phyloP scores from a whole-genome alignment of 1,284 basidiomycete species.

The Waitea zeae region DNA sequence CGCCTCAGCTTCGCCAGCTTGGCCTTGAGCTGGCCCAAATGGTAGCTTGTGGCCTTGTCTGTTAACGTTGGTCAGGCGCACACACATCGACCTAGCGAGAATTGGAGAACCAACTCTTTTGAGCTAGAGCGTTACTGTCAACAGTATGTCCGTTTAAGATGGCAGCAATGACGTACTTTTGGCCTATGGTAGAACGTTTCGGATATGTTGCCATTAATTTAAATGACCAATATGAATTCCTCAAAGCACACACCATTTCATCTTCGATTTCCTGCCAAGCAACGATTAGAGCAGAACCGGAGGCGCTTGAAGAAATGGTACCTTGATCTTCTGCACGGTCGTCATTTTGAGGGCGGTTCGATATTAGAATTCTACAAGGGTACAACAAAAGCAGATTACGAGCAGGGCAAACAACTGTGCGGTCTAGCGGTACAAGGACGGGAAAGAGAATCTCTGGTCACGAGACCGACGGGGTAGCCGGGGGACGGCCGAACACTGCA shows the following conservation, averaged over 20 bases:
- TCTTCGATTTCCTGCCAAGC: conserved; percentile 71
- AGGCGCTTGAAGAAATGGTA: conserved; percentile 15
- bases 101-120: conserved; percentile 17
- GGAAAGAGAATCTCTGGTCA: too few relatives aligned
- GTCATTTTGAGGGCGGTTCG: conserved; percentile 47
- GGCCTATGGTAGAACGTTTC: too few relatives aligned
- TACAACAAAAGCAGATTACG: too few relatives aligned
- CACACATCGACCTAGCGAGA: conserved; percentile 3
- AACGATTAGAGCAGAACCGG: conserved; percentile 4
- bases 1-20: conserved; percentile 95
- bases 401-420: too few relatives aligned
- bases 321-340: conserved; percentile 83
- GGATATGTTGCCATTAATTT: too few relatives aligned
- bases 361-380: too few relatives aligned
- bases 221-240: too few relatives aligned
- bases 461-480: background rate
- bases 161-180: too few relatives aligned
- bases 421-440: too few relatives aligned
- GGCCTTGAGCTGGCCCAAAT: conserved; percentile 93
- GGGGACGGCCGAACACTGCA: conserved; percentile 5
- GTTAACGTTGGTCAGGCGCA: conserved; percentile 52
- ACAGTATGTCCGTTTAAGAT: conserved; percentile 5
- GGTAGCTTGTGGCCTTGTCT: conserved; percentile 94
- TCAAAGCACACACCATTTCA: conserved; percentile 72
- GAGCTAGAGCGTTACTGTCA: conserved; percentile 11